phyloP scores from a whole-genome alignment of 106 monocot species.

The Dactylorhiza incarnata region DNA sequence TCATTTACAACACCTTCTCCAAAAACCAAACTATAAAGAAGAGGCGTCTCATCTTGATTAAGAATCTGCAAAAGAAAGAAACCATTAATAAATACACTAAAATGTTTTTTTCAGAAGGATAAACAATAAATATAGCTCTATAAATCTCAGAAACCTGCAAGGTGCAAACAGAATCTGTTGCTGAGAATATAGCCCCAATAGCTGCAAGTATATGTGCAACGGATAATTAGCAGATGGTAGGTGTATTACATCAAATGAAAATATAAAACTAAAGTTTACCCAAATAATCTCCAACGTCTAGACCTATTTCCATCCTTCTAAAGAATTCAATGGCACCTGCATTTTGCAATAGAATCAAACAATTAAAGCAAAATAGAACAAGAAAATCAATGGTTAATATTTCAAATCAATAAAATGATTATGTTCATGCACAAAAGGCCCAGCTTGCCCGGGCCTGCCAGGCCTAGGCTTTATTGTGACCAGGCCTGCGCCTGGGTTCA shows the following conservation, averaged over 20 bases:
- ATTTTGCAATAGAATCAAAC: slow-evolving; percentile 14
- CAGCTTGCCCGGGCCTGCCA: no score
- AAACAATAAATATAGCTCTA: neutral
- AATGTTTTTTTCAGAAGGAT: neutral
- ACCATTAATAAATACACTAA: neutral
- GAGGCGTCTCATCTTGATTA: slow-evolving; percentile 96
- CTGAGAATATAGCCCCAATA: slow-evolving; percentile 94
- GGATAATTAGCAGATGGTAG: slow-evolving; percentile 1
- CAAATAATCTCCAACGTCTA: slow-evolving; percentile 79
- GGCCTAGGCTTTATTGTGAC: no score
- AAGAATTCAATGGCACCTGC: slow-evolving; percentile 71
- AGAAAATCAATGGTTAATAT: neutral
- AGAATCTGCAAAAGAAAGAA: slow-evolving; percentile 52
- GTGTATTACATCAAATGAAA: neutral
- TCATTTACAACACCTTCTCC: slow-evolving; percentile 99
- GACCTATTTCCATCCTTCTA: slow-evolving; percentile 54
- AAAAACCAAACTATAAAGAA: slow-evolving; percentile 92
- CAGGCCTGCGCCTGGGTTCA: no score
- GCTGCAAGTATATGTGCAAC: slow-evolving; percentile 39
- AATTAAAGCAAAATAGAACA: neutral
- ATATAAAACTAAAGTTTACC: slow-evolving; percentile 36
- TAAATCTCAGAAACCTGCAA: slow-evolving; percentile 55
- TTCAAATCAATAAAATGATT: neutral
- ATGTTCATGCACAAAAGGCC: no score
- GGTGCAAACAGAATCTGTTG: slow-evolving; percentile 99